These are phyloP conservation scores for Astrothelium macrocarpum DNA, from an alignment of 495 filamentous ascomycete species.

Conservation along the genomic window DNA sequence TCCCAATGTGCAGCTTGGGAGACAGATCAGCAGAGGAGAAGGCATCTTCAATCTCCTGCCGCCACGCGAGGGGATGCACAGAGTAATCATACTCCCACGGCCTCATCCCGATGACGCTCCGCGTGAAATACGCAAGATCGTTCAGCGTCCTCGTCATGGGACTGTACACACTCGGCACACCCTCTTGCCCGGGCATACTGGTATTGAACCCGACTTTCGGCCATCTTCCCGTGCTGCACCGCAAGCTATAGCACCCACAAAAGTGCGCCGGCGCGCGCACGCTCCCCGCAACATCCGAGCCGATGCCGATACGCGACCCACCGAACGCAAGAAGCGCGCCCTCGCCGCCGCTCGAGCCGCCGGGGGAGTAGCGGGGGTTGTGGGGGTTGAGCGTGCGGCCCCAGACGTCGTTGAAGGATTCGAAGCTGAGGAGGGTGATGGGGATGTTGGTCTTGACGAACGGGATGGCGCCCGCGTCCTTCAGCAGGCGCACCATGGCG, in stretches of 20 bases:
- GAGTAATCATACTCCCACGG: constrained; percentile 88
- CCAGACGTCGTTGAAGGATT: constrained; percentile 81
- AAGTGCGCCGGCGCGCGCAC: constrained; percentile 86
- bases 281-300: constrained; percentile 87
- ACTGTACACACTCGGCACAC: constrained; percentile 78
- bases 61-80: constrained; percentile 79
- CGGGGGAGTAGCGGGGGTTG: constrained; percentile 72
- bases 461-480: constrained; percentile 90
- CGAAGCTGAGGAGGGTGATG: constrained; percentile 83
- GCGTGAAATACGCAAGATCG: constrained; percentile 81
- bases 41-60: constrained; percentile 47
- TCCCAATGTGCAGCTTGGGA: constrained; percentile 55
- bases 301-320: constrained; percentile 82
- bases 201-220: constrained; percentile 76
- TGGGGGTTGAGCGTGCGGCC: constrained; percentile 79
- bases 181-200: constrained; percentile 92
- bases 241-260: constrained; percentile 78
- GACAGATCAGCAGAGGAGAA: constrained; percentile 42
- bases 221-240: constrained; percentile 95
- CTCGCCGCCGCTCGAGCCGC: constrained; percentile 88
- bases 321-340: constrained; percentile 76
- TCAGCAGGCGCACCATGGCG: constrained; percentile 62
- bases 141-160: constrained; percentile 86
- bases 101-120: constrained; percentile 66
- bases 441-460: constrained; percentile 96